Evolutionary conservation across 208 protist species (phyloP), one percentile per base, ranked within the genome.

Genomic region (Vickermania ingenoplastis): DNA sequence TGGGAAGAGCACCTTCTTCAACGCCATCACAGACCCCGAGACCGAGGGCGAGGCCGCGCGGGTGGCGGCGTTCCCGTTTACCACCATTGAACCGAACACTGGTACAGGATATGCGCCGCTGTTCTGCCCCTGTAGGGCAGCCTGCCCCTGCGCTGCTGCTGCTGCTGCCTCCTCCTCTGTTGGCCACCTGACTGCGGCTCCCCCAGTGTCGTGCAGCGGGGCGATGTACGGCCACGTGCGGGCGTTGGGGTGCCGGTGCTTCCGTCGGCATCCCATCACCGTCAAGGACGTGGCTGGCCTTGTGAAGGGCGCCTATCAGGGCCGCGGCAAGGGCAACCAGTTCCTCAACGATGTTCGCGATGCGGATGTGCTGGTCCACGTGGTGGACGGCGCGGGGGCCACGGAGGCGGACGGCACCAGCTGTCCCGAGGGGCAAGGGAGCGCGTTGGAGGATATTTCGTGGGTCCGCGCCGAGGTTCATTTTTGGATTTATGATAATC

Each of bases 281-380:
- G 72, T 97, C 31, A 94, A 90, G 69, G 92, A 98, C 56, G 91
- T 98, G 4, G 93, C 92, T 11, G 95, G 95, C 1, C 83, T 98
- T 7, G 91, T 98, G 45, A 88, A 91, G 27, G 95, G 95, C 0
- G 95, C 95, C n/a, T 98, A 96, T 67, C 57, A 80, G 26, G 95
- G 95, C 23, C 69, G 75, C 30, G 95, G 95, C 1, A 86, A 91
- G 29, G 95, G 95, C 7, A 98, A 98, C 58, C 83, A 84, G 67
- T 98, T 98, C 67, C 63, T 98, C n/a, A 93, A 97, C 61, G 93
- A 98, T 62, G 75, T 98, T 27, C 91, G 88, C 63, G 81, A 92
- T 61, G 93, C 93, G 0, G 83, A 95, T 65, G 92, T 95, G 54
- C 83, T 98, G 1, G 79, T 98, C 26, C 95, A 97, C 67, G 86